Conservation (phyloP, 805 yeast genomes). For the Kodamaea kakaduensis region DNA sequence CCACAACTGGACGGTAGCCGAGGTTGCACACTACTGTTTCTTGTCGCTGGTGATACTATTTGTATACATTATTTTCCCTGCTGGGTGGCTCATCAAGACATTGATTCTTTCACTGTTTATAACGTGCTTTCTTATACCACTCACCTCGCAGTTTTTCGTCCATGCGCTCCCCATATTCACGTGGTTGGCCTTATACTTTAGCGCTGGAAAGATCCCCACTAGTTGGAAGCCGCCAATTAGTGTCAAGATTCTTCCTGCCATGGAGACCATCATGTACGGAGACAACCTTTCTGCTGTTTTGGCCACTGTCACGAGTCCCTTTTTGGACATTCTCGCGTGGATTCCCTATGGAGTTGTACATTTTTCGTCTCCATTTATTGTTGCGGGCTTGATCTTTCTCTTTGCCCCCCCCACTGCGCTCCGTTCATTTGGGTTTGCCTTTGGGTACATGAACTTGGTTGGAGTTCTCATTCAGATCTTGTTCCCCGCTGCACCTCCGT, state of each 20-base stretch:
- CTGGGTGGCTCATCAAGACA: constrained; percentile 38
- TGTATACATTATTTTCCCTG: constrained; percentile 58
- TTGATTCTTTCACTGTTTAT: constrained; percentile 40
- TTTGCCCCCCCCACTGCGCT: constrained; percentile 90
- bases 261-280: constrained; percentile 89
- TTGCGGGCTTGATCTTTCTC: constrained; percentile 70
- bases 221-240: constrained; percentile 81
- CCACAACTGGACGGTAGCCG: constrained; percentile 43
- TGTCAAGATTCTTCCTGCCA: constrained; percentile 83
- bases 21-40: constrained; percentile 50
- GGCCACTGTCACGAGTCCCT: constrained; percentile 63
- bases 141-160: constrained; percentile 78
- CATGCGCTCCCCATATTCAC: constrained; percentile 79
- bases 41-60: constrained; percentile 50
- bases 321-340: constrained; percentile 87
- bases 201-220: constrained; percentile 69
- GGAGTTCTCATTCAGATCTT: constrained; percentile 81
- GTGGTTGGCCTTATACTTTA: constrained; percentile 81
- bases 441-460: constrained; percentile 87
- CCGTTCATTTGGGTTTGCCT: constrained; percentile 83
- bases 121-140: constrained; percentile 58
- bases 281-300: constrained; percentile 81
- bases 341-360: constrained; percentile 90
- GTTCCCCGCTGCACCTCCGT: constrained; percentile 96
- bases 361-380: constrained; percentile 85